Percentiles rank a stretch among this genome's conserved stretches.
phyloP scores from a whole-genome alignment of 768 basidiomycete species.

The Coprinopsis cinerea region DNA sequence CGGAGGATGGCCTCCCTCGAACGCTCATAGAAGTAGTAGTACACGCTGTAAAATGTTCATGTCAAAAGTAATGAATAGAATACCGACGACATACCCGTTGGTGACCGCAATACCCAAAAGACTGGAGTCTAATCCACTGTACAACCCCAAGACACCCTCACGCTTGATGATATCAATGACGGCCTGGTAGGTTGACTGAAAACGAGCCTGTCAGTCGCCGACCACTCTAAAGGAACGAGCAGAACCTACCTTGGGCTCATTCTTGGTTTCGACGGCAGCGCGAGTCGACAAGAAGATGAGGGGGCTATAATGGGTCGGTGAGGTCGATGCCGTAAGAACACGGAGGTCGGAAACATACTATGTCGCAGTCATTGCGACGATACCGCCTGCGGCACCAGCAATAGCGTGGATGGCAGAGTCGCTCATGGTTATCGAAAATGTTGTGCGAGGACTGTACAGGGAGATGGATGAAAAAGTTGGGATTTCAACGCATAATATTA shows the following conservation, averaged over 20 bases:
- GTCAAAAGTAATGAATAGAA: background rate
- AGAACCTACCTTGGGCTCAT: slow-evolving; percentile 58
- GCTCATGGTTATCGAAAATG: slow-evolving; percentile 34
- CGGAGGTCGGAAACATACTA: slow-evolving; percentile 47
- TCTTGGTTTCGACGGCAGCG: slow-evolving; percentile 85
- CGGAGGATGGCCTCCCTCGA: slow-evolving; percentile 53
- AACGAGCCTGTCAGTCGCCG: slow-evolving; percentile 7
- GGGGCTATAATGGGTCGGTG: slow-evolving; percentile 48
- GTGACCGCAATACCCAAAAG: slow-evolving; percentile 89
- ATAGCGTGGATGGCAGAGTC: slow-evolving; percentile 84
- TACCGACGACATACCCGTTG: slow-evolving; percentile 57
- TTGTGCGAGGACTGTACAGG: slow-evolving; percentile 8
- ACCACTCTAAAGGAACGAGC: background rate
- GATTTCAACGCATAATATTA: slow-evolving; percentile 1
- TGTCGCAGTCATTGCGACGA: slow-evolving; percentile 84
- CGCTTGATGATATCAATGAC: slow-evolving; percentile 72
- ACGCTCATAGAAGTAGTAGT: slow-evolving; percentile 89
- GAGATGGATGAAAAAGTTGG: background rate
- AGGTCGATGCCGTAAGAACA: slow-evolving; percentile 7
- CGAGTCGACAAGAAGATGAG: slow-evolving; percentile 89
- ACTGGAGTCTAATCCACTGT: slow-evolving; percentile 81
- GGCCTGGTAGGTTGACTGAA: slow-evolving; percentile 58
- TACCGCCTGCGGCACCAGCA: slow-evolving; percentile 88
- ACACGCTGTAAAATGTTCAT: slow-evolving; percentile 48
- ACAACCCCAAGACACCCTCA: slow-evolving; percentile 82